Conservation (phyloP, 1,284 basidiomycete genomes). For the Cerrena zonata region DNA sequence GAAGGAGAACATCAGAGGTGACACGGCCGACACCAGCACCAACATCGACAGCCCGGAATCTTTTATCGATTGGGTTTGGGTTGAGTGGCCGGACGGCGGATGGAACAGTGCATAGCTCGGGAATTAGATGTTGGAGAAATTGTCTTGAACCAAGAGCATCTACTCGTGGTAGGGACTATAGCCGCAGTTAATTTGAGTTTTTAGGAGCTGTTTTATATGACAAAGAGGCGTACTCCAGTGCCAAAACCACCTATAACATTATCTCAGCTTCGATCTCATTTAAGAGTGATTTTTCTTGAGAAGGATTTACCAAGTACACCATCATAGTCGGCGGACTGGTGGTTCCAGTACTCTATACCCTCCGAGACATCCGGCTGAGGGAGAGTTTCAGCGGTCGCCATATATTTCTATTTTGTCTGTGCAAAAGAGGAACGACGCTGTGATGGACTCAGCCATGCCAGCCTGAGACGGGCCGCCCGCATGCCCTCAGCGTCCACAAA, state of each 20-base stretch:
- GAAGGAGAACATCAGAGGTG: slow-evolving; percentile 77
- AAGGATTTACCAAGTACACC: slow-evolving; percentile 54
- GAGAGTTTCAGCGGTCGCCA: slow-evolving; percentile 7
- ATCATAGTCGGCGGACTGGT: slow-evolving; percentile 67
- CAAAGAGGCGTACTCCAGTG: slow-evolving; percentile 47
- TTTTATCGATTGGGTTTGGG: slow-evolving; percentile 24
- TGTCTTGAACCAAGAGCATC: slow-evolving; percentile 85
- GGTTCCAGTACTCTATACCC: slow-evolving; percentile 74
- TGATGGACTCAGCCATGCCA: background rate
- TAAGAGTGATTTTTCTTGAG: background rate
- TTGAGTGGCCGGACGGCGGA: slow-evolving; percentile 49
- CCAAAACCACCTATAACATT: slow-evolving; percentile 57
- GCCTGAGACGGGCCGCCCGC: background rate
- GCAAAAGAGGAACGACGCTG: background rate
- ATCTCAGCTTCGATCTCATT: slow-evolving; percentile 15
- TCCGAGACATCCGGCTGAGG: slow-evolving; percentile 49
- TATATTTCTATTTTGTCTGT: background rate
- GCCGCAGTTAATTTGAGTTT: slow-evolving; percentile 5
- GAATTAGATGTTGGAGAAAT: slow-evolving; percentile 75
- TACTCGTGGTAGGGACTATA: slow-evolving; percentile 78
- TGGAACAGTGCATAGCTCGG: slow-evolving; percentile 70
- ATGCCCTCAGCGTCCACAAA: slow-evolving; percentile 2
- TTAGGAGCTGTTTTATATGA: slow-evolving; percentile 2
- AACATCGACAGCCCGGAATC: slow-evolving; percentile 79
- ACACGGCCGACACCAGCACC: slow-evolving; percentile 90